phyloP scores from a whole-genome alignment of 2,329 filamentous ascomycete genomes.

The Fusarium chaquense region DNA sequence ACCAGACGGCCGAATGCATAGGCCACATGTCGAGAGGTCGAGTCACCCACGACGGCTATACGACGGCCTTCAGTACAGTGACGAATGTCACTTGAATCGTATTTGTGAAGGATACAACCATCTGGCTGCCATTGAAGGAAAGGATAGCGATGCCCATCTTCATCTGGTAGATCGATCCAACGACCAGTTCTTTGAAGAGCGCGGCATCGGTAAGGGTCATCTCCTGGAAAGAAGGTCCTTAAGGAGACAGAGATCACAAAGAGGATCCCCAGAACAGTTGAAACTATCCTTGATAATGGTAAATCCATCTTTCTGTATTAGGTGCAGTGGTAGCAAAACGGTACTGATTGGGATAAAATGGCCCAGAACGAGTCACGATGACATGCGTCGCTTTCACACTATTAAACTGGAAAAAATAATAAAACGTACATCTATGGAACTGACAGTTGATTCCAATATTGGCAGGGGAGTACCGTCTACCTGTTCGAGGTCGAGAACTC shows the following conservation, averaged over 20 bases:
- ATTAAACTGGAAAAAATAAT: background rate
- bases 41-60: slow-evolving; percentile 70
- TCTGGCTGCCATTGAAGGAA: slow-evolving; percentile 67
- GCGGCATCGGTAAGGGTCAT: slow-evolving; percentile 1
- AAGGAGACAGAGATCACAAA: background rate
- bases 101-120: slow-evolving; percentile 69
- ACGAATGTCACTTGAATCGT: slow-evolving; percentile 63
- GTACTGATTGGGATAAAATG: background rate
- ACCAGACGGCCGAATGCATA: slow-evolving; percentile 58
- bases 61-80: slow-evolving; percentile 64
- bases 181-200: background rate
- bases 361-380: background rate
- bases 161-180: slow-evolving; percentile 45
- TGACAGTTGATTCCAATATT: background rate
- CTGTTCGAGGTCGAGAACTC: background rate
- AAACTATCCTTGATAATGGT: background rate
- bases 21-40: slow-evolving; percentile 68
- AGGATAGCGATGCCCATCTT: slow-evolving; percentile 43
- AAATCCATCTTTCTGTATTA: background rate
- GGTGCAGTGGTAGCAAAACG: background rate
- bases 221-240: background rate
- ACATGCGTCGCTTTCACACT: fast-evolving
- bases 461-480: background rate
- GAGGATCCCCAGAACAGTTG: background rate
- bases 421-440: background rate